Evolutionary conservation across 768 basidiomycete genomes (phyloP).

Genomic region (Lepiota subincarnata): DNA sequence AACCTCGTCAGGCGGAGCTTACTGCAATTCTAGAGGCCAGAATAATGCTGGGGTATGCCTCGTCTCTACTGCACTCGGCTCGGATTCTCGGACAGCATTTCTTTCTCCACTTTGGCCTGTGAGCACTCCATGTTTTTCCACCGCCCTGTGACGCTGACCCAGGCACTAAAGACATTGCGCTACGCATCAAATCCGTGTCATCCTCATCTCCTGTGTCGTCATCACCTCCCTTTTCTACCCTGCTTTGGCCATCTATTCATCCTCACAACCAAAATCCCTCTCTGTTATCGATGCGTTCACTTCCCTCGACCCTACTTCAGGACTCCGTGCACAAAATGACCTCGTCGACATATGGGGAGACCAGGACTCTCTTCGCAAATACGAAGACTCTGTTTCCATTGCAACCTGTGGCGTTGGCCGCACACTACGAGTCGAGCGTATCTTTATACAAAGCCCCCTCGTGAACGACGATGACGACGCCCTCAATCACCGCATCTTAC

Average conservation of each 20-base stretch:
- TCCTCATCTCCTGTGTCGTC: conserved; percentile 82
- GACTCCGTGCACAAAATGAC: conserved; percentile 54
- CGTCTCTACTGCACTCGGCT: conserved; percentile 31
- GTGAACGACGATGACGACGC: conserved; percentile 43
- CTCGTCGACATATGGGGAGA: conserved; percentile 70
- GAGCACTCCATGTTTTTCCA: conserved; percentile 28
- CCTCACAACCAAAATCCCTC: conserved; percentile 61
- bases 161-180: conserved; percentile 66
- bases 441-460: conserved; percentile 60
- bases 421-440: conserved; percentile 72
- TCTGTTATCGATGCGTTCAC: conserved; percentile 64
- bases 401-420: conserved; percentile 67
- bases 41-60: conserved; percentile 19
- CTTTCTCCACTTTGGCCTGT: conserved; percentile 79
- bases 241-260: conserved; percentile 80
- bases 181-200: conserved; percentile 85
- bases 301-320: conserved; percentile 47
- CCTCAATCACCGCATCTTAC: conserved; percentile 57
- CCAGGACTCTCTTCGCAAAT: conserved; percentile 56
- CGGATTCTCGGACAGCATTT: conserved; percentile 43
- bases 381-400: conserved; percentile 66
- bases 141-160: conserved; percentile 8
- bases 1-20: background rate
- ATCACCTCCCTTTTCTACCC: conserved; percentile 89
- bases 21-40: background rate